Conservation (phyloP, 2,329 filamentous ascomycete genomes). For the Raffaelea albimanens region DNA sequence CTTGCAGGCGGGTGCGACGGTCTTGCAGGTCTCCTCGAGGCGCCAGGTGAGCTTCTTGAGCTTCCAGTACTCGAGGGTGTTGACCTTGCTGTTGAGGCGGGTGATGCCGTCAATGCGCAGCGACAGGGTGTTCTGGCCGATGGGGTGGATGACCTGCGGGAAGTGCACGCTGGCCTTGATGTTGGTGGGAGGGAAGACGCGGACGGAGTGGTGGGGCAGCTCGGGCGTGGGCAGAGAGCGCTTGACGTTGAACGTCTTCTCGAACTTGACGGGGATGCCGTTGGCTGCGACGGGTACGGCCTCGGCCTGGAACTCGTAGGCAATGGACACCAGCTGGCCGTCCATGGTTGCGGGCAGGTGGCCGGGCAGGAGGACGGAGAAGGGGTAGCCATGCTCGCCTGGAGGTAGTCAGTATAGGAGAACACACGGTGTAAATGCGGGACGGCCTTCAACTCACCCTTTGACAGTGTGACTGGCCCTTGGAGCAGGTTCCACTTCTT, state of each 20-base stretch:
- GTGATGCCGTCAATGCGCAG: constrained; percentile 83
- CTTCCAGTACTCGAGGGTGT: constrained; percentile 73
- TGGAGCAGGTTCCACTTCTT: constrained; percentile 71
- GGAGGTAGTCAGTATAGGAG: constrained; percentile 4
- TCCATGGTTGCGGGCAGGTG: constrained; percentile 78
- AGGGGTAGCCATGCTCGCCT: constrained; percentile 72
- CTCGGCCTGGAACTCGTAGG: constrained; percentile 69
- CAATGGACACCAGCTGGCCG: constrained; percentile 60
- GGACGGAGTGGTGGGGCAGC: constrained; percentile 76
- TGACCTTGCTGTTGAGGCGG: constrained; percentile 55
- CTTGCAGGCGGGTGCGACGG: constrained; percentile 68
- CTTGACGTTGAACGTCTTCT: constrained; percentile 61
- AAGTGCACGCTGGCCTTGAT: constrained; percentile 79
- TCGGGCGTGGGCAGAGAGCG: constrained; percentile 68
- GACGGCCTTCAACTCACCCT: constrained; percentile 33
- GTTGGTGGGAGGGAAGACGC: constrained; percentile 93
- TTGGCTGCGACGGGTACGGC: constrained; percentile 50
- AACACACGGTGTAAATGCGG: no score
- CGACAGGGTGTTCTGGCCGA: constrained; percentile 68
- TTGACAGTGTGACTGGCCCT: constrained; percentile 38
- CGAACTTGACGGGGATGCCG: constrained; percentile 44
- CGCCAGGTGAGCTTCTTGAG: constrained; percentile 88
- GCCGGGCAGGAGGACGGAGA: constrained; percentile 78
- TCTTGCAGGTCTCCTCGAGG: constrained; percentile 78
- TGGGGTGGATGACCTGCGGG: constrained; percentile 75